phyloP scores from a whole-genome alignment of 2,329 filamentous ascomycete species.

The Venturiaceae sp. region DNA sequence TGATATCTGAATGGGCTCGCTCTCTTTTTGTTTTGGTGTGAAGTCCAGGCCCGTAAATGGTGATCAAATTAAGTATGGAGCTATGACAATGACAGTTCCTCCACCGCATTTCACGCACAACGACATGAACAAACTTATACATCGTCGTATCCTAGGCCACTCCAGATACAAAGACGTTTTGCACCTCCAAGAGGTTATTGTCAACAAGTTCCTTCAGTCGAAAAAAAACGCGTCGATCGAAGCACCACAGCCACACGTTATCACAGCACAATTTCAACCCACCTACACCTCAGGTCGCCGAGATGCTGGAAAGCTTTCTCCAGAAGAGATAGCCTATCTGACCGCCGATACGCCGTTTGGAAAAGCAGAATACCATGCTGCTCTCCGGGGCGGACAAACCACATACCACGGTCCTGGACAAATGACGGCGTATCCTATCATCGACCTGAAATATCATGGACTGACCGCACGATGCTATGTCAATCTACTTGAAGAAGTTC shows the following conservation, averaged over 20 bases:
- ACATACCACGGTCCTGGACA: constrained; percentile 96
- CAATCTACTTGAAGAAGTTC: constrained; percentile 63
- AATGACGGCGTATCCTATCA: constrained; percentile 79
- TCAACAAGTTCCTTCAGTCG: background rate
- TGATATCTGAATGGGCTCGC: too few relatives aligned
- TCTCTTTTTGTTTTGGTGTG: too few relatives aligned
- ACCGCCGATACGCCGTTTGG: constrained; percentile 19
- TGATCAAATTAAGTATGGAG: too few relatives aligned
- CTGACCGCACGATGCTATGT: constrained; percentile 71
- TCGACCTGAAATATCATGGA: constrained; percentile 64
- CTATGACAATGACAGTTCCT: too few relatives aligned
- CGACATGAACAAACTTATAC: background rate
- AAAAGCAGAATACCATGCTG: constrained; percentile 54
- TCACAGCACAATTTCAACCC: constrained; percentile 74
- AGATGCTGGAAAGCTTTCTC: constrained; percentile 46
- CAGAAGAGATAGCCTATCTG: constrained; percentile 32
- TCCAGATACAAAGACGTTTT: background rate
- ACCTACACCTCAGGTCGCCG: constrained; percentile 88
- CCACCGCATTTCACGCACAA: too few relatives aligned
- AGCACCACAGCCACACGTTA: constrained; percentile 56
- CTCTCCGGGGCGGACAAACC: constrained; percentile 77
- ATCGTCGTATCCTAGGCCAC: background rate
- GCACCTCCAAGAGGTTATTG: constrained; percentile 43
- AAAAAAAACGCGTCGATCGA: background rate
- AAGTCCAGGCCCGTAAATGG: too few relatives aligned